These are phyloP conservation scores for Coprinopsis strossmayeri DNA, from an alignment of 768 basidiomycete genomes.

Conservation along the genomic window DNA sequence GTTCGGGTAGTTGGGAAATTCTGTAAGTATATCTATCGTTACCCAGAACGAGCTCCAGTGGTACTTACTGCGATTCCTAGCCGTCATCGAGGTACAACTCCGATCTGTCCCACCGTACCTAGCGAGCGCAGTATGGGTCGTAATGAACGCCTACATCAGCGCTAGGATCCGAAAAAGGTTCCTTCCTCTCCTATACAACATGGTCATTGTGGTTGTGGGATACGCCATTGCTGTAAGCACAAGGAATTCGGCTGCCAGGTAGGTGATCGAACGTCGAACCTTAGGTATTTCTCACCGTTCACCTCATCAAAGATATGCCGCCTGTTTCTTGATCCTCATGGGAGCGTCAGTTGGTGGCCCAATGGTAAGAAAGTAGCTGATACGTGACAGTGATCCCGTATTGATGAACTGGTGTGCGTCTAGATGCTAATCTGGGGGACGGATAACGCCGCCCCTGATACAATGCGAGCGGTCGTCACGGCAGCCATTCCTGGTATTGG, in stretches of 20 bases:
- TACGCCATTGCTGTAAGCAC: slow-evolving; percentile 37
- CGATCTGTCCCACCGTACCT: slow-evolving; percentile 41
- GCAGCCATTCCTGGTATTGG: slow-evolving; percentile 40
- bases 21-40: slow-evolving; percentile 17
- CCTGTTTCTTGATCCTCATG: slow-evolving; percentile 35
- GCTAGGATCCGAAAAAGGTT: slow-evolving; percentile 28
- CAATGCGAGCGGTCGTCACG: slow-evolving; percentile 37
- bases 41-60: background rate
- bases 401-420: background rate
- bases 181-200: slow-evolving; percentile 28
- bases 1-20: slow-evolving; percentile 27
- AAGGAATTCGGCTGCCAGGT: slow-evolving; percentile 30
- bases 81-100: slow-evolving; percentile 36
- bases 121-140: slow-evolving; percentile 32
- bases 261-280: background rate
- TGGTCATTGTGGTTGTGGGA: slow-evolving; percentile 29
- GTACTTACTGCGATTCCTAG: slow-evolving; percentile 16
- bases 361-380: slow-evolving; percentile 12
- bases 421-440: slow-evolving; percentile 37
- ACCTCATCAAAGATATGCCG: slow-evolving; percentile 28
- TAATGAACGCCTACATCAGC: slow-evolving; percentile 27
- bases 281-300: background rate
- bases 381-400: background rate
- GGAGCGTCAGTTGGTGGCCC: slow-evolving; percentile 34
- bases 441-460: slow-evolving; percentile 42